These are phyloP conservation scores for Mesotaenium endlicherianum DNA, from an alignment of 139 green algal species.

Conservation along the genomic window DNA sequence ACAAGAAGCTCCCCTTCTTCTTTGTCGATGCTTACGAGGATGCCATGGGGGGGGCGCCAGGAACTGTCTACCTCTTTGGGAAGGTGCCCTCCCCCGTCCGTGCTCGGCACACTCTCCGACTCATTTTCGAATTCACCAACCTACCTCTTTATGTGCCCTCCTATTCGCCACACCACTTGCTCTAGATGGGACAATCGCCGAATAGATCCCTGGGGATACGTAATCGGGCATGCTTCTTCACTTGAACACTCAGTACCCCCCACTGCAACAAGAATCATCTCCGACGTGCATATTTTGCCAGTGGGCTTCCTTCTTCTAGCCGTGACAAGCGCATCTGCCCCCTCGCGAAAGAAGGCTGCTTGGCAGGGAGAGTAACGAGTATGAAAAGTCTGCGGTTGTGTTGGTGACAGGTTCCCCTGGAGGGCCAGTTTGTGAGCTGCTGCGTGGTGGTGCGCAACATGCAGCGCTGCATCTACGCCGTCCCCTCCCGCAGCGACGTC, in stretches of 20 bases:
- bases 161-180: neutral
- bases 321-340: too few relatives aligned
- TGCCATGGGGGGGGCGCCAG: slow-evolving; percentile 36
- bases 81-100: slow-evolving; percentile 65
- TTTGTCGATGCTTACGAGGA: slow-evolving; percentile 90
- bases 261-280: too few relatives aligned
- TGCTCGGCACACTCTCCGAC: neutral
- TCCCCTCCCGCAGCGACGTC: slow-evolving; percentile 68
- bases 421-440: slow-evolving; percentile 63
- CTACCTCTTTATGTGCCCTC: neutral
- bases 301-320: too few relatives aligned
- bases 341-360: too few relatives aligned
- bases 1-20: slow-evolving; percentile 79
- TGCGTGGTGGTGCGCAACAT: slow-evolving; percentile 67
- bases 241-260: too few relatives aligned
- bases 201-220: too few relatives aligned
- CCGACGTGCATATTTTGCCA: too few relatives aligned
- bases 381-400: too few relatives aligned
- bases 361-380: too few relatives aligned
- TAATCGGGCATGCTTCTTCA: too few relatives aligned
- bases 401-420: slow-evolving; percentile 22
- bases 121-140: too few relatives aligned
- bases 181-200: too few relatives aligned
- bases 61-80: slow-evolving; percentile 86
- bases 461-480: slow-evolving; percentile 74